Base-by-base conservation (phyloP, 2,329 filamentous ascomycete genomes). In the Diaporthe sp. region DNA sequence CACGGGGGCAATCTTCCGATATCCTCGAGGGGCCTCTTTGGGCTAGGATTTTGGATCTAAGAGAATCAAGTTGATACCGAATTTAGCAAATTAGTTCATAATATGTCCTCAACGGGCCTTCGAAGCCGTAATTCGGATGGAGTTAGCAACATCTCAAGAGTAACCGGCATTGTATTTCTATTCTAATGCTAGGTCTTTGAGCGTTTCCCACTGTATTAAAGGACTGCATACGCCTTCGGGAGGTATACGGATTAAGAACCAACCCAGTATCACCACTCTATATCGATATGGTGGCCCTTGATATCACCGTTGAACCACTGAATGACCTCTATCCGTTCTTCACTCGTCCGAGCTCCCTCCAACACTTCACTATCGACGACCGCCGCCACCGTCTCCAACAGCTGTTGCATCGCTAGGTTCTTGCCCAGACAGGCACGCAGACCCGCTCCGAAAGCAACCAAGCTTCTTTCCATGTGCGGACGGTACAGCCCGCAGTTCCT, bases 381-480 rank as follows among this genome's bases (percentile, higher is more conserved):
- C 6, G 38, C 38, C 3, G 30, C 38, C 33, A 73, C 57, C 0
- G 38, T 47, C 13, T 74, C 28, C 25, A 64, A 54, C 12, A 79
- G 60, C 52, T 77, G 77, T 4, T 74, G 50, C n/a, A 58, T 73
- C 8, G 73, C 78, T 0, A 78, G 64, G 42, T 79, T 79, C 55
- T 76, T 76, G 0, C 74, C 79, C 4, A 79, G 75, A 67, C 78
- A 80, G 9, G 77, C 77, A 2, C 78, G 76, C n/a, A 45, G 50
- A 6, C 78, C 79, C 40, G 77, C 74, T 8, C 77, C 79, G 52
- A 79, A 79, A 8, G 77, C 73, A 35, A 78, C 76, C 38, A 77
- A 72, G n/a, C 58, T 47, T 1, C 45, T 28, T 4, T 77, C 75
- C 42, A 58, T 66, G 3, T 40, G 28, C 13, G 33, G 67, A 1